Base-by-base conservation (phyloP, 768 basidiomycete species). In the Hydnomerulius pinastri region DNA sequence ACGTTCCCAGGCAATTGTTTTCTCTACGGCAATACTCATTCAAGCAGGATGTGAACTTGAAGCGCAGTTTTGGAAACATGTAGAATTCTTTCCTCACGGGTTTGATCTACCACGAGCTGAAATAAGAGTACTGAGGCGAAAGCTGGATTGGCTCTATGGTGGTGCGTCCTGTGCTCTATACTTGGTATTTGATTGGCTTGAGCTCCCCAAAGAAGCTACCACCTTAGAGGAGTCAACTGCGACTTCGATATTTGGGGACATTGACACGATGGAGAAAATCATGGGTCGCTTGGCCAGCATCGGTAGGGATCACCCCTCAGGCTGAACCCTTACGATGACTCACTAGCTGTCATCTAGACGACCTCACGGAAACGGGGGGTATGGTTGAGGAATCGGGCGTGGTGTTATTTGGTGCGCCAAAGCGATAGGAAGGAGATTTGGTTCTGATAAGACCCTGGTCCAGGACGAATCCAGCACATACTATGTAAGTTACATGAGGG, bases 61-160 rank as follows among this genome's bases (percentile, higher is more conserved):
- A 9, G 45, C 45, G 10, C 32, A 46, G 6, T 46, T 25, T 10
- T 46, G 44, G 44, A 46, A 46, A 46, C 44, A 46, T n/a, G 32
- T 46, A 1, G 30, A 46, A 11, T 24, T 33, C 12, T 46, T 33
- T 33, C 44, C 44, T 4, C 18, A 24, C 21, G 20, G 30, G 21
- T 32, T 46, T 6, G 11, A 32, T 3, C 6, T 46, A 3, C 3
- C 6, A 18, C 13, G 18, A 3, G 1, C 11, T 3, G n/a, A 17
- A 23, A 23, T 46, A 0, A 46, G 15, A 35, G 20, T 12, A 13
- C 35, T 46, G 2, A 9, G 21, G 21, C 6, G 30, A n/a, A 17
- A 46, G 8, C 11, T 11, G n/a, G n/a, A n/a, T n/a, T n/a, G n/a
- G n/a, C n/a, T n/a, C n/a, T n/a, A n/a, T n/a, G n/a, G n/a, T n/a